Evolutionary conservation across 305 asterid genomes (phyloP).

Genomic region (Rubia balearica): DNA sequence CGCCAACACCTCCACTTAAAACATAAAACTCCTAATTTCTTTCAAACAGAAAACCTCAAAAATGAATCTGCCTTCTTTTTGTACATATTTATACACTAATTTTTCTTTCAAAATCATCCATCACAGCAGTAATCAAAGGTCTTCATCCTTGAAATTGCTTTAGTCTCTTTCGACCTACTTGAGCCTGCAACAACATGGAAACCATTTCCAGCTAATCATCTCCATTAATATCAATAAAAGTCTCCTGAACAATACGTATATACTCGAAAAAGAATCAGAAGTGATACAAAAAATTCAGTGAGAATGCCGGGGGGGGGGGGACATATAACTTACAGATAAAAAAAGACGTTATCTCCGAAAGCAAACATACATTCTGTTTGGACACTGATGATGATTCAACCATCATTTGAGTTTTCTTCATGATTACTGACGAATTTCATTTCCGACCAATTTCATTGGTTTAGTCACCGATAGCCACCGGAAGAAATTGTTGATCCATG

Average conservation of each 20-base stretch:
- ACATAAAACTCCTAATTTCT: slow-evolving; percentile 35
- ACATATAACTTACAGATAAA: slow-evolving; percentile 27
- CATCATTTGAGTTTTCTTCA: slow-evolving; percentile 2
- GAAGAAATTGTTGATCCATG: too few relatives aligned
- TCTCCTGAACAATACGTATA: background rate
- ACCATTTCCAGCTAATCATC: too few relatives aligned
- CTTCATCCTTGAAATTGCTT: too few relatives aligned
- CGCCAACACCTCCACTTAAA: slow-evolving; percentile 22
- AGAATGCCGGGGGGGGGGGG: background rate
- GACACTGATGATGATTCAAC: slow-evolving; percentile 15
- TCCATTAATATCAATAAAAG: too few relatives aligned
- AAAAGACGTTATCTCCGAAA: slow-evolving; percentile 13
- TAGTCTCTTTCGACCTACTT: too few relatives aligned
- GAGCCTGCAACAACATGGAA: too few relatives aligned
- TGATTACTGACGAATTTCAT: background rate
- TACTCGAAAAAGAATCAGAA: background rate
- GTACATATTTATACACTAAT: too few relatives aligned
- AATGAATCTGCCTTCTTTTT: too few relatives aligned
- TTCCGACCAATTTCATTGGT: too few relatives aligned
- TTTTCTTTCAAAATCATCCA: too few relatives aligned
- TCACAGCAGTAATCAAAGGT: too few relatives aligned
- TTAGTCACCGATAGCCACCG: too few relatives aligned
- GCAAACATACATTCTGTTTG: slow-evolving; percentile 11
- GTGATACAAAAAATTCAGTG: slow-evolving; percentile 4
- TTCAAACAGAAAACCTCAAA: background rate